phyloP scores from a whole-genome alignment of 73 alveolate species.

The Paramecium sonneborni region DNA sequence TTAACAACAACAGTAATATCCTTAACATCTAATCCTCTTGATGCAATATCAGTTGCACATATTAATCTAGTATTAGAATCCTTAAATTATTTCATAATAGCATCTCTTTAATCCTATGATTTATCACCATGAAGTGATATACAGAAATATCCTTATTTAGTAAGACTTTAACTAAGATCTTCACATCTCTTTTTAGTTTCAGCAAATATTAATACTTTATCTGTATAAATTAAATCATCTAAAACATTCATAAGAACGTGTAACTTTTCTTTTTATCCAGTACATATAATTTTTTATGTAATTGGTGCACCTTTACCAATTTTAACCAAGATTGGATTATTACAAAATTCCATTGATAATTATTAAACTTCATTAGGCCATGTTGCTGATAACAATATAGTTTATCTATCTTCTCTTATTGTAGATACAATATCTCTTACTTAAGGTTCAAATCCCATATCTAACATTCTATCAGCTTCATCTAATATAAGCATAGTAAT shows the following conservation, averaged over 20 bases:
- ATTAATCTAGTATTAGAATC: slow-evolving; percentile 74
- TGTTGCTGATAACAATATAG: slow-evolving; percentile 78
- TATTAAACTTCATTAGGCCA: slow-evolving; percentile 78
- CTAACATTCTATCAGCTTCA: slow-evolving; percentile 88
- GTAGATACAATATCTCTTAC: slow-evolving; percentile 72
- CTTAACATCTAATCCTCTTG: slow-evolving; percentile 94
- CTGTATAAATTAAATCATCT: slow-evolving; percentile 49
- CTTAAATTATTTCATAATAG: slow-evolving; percentile 74
- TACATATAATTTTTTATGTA: slow-evolving; percentile 3
- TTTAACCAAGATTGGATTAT: slow-evolving; percentile 67
- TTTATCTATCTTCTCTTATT: slow-evolving; percentile 77
- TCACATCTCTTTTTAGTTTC: slow-evolving; percentile 89
- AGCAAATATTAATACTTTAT: slow-evolving; percentile 82
- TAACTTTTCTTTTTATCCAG: slow-evolving; percentile 74
- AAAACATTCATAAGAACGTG: slow-evolving; percentile 67
- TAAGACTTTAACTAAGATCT: slow-evolving; percentile 68
- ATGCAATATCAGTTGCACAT: slow-evolving; percentile 96
- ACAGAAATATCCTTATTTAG: slow-evolving; percentile 70
- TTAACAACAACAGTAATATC: slow-evolving; percentile 86
- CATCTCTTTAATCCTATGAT: slow-evolving; percentile 78
- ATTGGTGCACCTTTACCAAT: slow-evolving; percentile 72
- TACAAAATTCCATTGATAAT: slow-evolving; percentile 75
- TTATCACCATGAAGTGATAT: slow-evolving; percentile 93
- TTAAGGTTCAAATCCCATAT: slow-evolving; percentile 85
- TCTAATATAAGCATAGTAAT: slow-evolving; percentile 76